phyloP scores from a whole-genome alignment of 768 basidiomycete species.

The Rickenella mellea region DNA sequence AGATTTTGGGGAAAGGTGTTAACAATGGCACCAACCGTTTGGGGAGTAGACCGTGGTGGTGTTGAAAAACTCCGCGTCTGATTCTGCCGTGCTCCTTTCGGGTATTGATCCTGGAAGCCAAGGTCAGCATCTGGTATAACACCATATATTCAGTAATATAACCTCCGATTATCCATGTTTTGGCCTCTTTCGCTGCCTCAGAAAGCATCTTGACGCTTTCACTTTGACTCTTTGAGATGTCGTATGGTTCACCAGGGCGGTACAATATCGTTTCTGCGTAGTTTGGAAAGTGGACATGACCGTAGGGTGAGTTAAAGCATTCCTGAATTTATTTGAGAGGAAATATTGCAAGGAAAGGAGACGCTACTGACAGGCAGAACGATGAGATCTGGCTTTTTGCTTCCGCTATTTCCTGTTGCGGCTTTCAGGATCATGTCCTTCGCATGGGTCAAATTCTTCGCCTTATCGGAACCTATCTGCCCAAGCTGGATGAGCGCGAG shows the following conservation, averaged over 20 bases:
- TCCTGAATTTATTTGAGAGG: slow-evolving; percentile 36
- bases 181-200: slow-evolving; percentile 63
- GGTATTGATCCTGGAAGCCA: slow-evolving; percentile 77
- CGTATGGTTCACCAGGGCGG: slow-evolving; percentile 46
- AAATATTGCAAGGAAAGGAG: not conserved
- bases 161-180: slow-evolving; percentile 93
- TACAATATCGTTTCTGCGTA: slow-evolving; percentile 77
- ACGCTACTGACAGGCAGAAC: slow-evolving; percentile 63
- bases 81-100: slow-evolving; percentile 48
- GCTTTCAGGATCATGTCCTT: slow-evolving; percentile 72
- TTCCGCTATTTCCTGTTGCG: slow-evolving; percentile 24
- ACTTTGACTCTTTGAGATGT: slow-evolving; percentile 45
- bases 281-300: slow-evolving; percentile 67
- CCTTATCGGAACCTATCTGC: slow-evolving; percentile 59
- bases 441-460: slow-evolving; percentile 73
- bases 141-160: slow-evolving; percentile 3
- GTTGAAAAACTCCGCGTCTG: slow-evolving; percentile 73
- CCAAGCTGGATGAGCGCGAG: slow-evolving; percentile 90
- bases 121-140: slow-evolving; percentile 1
- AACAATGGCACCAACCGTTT: slow-evolving; percentile 33
- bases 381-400: slow-evolving; percentile 64
- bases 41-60: slow-evolving; percentile 89
- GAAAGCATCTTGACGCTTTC: slow-evolving; percentile 80
- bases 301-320: slow-evolving; percentile 86
- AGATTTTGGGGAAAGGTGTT: slow-evolving; percentile 1